Evolutionary conservation across 2,329 filamentous ascomycete genomes (phyloP).

Genomic region (Phyllosticta capitalensis): DNA sequence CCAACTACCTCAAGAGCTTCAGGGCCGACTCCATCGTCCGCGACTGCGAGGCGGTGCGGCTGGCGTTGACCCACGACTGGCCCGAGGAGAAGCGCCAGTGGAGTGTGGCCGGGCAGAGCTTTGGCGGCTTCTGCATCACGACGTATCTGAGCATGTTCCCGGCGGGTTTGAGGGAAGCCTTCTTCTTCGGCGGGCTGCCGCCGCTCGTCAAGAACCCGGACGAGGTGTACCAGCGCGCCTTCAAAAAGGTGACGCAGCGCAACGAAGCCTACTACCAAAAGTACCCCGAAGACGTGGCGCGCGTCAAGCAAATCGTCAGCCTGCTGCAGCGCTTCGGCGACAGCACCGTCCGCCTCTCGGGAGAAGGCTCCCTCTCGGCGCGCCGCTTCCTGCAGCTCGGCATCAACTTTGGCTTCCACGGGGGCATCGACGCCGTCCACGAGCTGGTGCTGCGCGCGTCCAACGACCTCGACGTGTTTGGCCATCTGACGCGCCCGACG

Average conservation of each 20-base stretch:
- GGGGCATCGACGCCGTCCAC: constrained; percentile 67
- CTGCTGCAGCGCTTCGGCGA: constrained; percentile 50
- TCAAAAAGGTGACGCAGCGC: constrained; percentile 56
- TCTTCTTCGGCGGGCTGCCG: constrained; percentile 74
- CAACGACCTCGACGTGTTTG: constrained; percentile 65
- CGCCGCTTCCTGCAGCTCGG: constrained; percentile 69
- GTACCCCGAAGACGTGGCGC: constrained; percentile 67
- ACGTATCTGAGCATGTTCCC: constrained; percentile 78
- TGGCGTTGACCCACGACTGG: constrained; percentile 60
- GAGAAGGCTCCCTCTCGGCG: constrained; percentile 63
- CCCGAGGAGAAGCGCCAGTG: constrained; percentile 64
- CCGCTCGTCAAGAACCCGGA: constrained; percentile 58
- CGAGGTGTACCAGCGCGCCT: constrained; percentile 65
- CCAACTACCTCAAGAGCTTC: constrained; percentile 73
- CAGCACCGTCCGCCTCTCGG: constrained; percentile 56
- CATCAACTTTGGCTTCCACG: constrained; percentile 67
- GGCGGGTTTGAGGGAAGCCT: constrained; percentile 68
- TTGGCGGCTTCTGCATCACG: constrained; percentile 77
- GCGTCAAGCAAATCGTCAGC: constrained; percentile 56
- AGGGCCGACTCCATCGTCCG: constrained; percentile 83
- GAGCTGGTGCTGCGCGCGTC: constrained; percentile 60
- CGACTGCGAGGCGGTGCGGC: constrained; percentile 78
- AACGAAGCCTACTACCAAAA: constrained; percentile 77
- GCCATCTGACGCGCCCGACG: constrained; percentile 63
- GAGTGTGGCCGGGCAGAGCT: constrained; percentile 84